Base-by-base conservation (phyloP, 768 basidiomycete species). In the Lactarius quietus region DNA sequence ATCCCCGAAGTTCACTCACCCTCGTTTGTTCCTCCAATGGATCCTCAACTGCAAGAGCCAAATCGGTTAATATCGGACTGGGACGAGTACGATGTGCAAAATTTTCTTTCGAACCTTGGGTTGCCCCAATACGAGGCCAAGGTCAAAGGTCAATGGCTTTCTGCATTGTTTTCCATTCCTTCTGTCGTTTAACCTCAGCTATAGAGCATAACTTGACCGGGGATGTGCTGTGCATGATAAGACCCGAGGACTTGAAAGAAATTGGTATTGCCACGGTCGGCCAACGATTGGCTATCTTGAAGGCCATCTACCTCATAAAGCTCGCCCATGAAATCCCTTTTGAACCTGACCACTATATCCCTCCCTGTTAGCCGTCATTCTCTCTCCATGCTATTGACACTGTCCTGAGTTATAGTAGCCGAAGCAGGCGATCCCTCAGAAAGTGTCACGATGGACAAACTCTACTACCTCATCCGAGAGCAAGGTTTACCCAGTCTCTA, bases 181-280 rank as follows among this genome's bases (percentile, higher is more conserved):
- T 59, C 57, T 28, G 54, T 59, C 43, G 45, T 51, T 63, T 63
- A 59, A 67, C 59, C 31, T 28, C 52, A 68, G 39, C 53, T 39
- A 48, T 73, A 96, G 96, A 95, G 74, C 91, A 99, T 75, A 89
- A 86, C 68, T 92, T 99, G 69, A 89, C 89, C 20, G 97, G 97
- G 62, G 95, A 98, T 68, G 86, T 93, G 2, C 83, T 99, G 8
- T 86, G 89, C 68, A 79, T 90, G 71, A 82, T 98, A 56, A 90
- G 94, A 74, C 82, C 86, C n/a, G 91, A 95, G 28, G 77, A 85
- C 1, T 84, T 99, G 69, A 92, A 91, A 76, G 87, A 90, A 51
- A 79, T 98, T 62, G 97, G 97, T 9, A 84, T 99, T 51, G 73
- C 84, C n/a, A 92, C 90, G 39, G 85, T 98, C 68, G 97, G 97